These are phyloP conservation scores for Dorcoceras hygrometricum DNA, from an alignment of 257 asterid genomes.

Conservation along the genomic window DNA sequence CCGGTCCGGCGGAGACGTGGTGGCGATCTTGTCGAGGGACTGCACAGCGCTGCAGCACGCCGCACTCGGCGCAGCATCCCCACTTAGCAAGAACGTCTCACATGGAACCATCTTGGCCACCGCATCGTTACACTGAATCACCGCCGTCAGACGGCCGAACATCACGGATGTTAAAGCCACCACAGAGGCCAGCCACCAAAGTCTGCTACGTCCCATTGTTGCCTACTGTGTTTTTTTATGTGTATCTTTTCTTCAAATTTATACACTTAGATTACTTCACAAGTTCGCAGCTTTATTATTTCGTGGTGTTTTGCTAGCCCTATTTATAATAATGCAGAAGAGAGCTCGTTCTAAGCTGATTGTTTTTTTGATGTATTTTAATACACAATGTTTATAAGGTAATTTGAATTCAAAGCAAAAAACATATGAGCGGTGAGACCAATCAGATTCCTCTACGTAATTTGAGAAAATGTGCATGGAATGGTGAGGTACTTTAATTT, in stretches of 20 bases:
- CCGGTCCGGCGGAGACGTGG: conserved; percentile 28
- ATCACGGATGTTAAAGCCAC: conserved; percentile 9
- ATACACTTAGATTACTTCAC: too few relatives aligned
- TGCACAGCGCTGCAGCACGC: conserved; percentile 30
- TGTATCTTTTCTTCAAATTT: too few relatives aligned
- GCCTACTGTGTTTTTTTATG: background rate
- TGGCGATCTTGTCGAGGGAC: conserved; percentile 26
- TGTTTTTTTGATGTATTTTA: too few relatives aligned
- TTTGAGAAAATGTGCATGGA: too few relatives aligned
- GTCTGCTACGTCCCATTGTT: conserved; percentile 12
- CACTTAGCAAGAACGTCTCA: conserved; percentile 32
- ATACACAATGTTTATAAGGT: too few relatives aligned
- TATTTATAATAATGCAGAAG: background rate
- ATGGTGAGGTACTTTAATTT: too few relatives aligned
- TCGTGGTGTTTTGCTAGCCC: background rate
- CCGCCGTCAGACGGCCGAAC: conserved; percentile 14
- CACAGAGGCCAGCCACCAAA: conserved; percentile 3
- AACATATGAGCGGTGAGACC: too few relatives aligned
- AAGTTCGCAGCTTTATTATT: too few relatives aligned
- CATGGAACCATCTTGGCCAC: conserved; percentile 36
- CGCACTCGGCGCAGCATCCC: conserved; percentile 28
- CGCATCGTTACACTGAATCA: conserved; percentile 32
- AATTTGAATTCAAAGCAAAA: too few relatives aligned
- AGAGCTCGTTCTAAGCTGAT: too few relatives aligned
- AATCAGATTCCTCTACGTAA: background rate